Base-by-base conservation (phyloP, 169 alveolate genomes). In the Cryptosporidium andersoni region DNA sequence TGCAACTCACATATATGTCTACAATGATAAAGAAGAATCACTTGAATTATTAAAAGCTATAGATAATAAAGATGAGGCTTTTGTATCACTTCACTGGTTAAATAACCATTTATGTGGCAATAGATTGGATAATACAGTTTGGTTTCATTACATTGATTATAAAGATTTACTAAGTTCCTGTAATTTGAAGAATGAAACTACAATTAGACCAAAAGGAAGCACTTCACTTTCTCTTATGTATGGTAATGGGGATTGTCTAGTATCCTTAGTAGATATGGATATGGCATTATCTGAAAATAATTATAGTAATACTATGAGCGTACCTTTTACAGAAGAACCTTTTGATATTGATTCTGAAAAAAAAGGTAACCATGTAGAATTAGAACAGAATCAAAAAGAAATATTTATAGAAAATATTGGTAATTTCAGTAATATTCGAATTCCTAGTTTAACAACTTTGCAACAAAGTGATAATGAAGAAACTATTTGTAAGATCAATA, bases 141-240 rank as follows among this genome's bases (percentile, higher is more conserved):
- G 56, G 53, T 74, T 74, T 45, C 14, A 64, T 34, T 52, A 74
- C 40, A 56, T 39, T 36, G 51, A 14, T 16, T 6, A 40, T 11
- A 47, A 45, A 9, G 8, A 58, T 42, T 16, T 25, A 25, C 25
- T 25, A 25, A 25, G 25, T 25, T 25, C 25, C 25, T 25, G 25
- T 25, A 60, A 42, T 7, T 55, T 47, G 40, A 45, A 25, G n/a
- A 40, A 74, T 11, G 85, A 74, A 2, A 53, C 55, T 58, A n/a
- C 60, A 48, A 74, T 74, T 16, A 55, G 85, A 25, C 66, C 85
- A 12, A 74, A 74, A 74, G 85, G 85, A 43, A 68, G 60, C 9
- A 74, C 67, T 16, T 58, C 55, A 51, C 37, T 74, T 45, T 60
- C 43, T 45, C 42, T 47, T 45, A 68, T 64, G 43, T 58, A 42